Percentiles rank a stretch among this genome's conserved stretches.
Conservation (phyloP, 345 rosid species). For the Populus alba region DNA sequence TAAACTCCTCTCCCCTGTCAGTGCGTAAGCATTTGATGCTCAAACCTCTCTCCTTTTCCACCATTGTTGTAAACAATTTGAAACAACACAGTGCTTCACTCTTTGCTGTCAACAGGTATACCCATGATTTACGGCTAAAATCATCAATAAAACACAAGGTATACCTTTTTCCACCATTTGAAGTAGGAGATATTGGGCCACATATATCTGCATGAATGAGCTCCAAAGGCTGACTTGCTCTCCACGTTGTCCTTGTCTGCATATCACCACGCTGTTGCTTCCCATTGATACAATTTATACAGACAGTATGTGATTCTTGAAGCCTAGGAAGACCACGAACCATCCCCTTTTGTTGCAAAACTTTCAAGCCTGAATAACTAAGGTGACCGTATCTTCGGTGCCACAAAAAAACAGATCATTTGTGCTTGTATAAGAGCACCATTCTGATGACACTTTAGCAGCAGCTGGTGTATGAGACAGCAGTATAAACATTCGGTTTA, state of each 20-base stretch:
- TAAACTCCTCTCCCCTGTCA: not conserved
- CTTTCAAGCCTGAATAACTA: not conserved
- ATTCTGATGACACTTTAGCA: too few species aligned
- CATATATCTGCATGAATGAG: constrained; percentile 10
- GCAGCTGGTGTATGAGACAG: too few species aligned
- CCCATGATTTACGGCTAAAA: not conserved
- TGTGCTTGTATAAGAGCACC: not conserved
- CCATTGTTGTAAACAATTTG: not conserved
- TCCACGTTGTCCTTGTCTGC: constrained; percentile 1
- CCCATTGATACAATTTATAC: not conserved
- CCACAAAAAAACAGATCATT: not conserved
- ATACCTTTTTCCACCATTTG: constrained; percentile 5
- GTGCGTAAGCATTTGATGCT: not conserved
- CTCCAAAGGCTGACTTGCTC: not conserved
- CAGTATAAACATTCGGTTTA: too few species aligned
- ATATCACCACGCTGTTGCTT: not conserved
- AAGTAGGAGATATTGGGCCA: not conserved
- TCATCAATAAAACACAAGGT: not conserved
- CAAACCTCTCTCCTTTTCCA: not conserved
- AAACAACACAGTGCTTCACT: not conserved
- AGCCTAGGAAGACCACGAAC: not conserved
- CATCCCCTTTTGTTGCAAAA: not conserved
- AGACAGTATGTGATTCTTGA: not conserved
- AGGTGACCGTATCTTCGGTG: constrained; percentile 5
- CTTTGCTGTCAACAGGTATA: too few species aligned